Evolutionary conservation across 495 filamentous ascomycete genomes (phyloP).

Genomic region (Annulohypoxylon nitens): DNA sequence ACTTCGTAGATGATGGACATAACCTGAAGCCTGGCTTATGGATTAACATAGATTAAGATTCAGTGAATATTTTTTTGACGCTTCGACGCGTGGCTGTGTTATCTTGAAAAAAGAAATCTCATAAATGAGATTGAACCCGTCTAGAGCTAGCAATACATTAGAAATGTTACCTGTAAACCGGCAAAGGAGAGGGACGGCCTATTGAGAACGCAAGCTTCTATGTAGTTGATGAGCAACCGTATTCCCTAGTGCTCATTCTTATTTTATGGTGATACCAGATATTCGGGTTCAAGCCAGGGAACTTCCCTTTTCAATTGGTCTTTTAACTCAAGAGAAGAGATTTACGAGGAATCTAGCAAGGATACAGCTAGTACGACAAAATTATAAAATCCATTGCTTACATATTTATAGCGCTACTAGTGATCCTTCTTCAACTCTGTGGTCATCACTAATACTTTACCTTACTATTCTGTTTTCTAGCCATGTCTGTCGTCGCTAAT

Average conservation of each 20-base stretch:
- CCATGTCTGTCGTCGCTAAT: constrained; percentile 8
- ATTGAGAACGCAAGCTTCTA: too few species aligned
- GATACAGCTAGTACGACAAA: neutral
- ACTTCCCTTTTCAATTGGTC: neutral
- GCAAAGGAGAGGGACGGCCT: too few species aligned
- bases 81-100: too few species aligned
- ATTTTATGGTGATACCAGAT: neutral
- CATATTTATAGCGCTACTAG: neutral
- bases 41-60: too few species aligned
- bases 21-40: too few species aligned
- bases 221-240: too few species aligned
- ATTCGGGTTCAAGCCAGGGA: neutral
- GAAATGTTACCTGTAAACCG: too few species aligned
- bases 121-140: too few species aligned
- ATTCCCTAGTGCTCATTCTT: neutral
- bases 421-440: neutral
- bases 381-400: neutral
- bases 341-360: neutral
- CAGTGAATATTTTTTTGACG: too few species aligned
- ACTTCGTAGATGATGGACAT: too few species aligned
- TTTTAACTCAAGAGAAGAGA: neutral
- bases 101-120: too few species aligned
- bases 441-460: neutral
- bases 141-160: too few species aligned
- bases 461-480: neutral